Conservation (phyloP, 2,329 filamentous ascomycete genomes). For the Aspergillus aculeatinus region DNA sequence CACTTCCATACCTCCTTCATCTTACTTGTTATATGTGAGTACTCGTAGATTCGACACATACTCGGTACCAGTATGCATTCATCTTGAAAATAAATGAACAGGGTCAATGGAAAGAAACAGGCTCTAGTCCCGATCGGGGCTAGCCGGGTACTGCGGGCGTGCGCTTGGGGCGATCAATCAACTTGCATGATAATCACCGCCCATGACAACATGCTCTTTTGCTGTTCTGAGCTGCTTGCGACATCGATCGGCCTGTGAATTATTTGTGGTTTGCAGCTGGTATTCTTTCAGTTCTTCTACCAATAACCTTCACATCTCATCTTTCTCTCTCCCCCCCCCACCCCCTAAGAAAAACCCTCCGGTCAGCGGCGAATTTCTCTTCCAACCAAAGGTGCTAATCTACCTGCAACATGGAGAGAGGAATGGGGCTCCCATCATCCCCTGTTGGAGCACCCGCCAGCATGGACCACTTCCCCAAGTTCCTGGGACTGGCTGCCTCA, state of each 20-base stretch:
- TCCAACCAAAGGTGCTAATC: neutral
- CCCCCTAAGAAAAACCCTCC: neutral
- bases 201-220: constrained; percentile 8
- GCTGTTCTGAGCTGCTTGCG: constrained; percentile 1
- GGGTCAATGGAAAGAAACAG: neutral
- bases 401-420: neutral
- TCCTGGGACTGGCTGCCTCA: constrained; percentile 23
- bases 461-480: constrained; percentile 19
- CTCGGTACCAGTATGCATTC: no score
- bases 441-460: constrained; percentile 2
- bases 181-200: constrained; percentile 8
- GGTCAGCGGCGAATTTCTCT: neutral
- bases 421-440: neutral
- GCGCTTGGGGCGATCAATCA: constrained; percentile 9
- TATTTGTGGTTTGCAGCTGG: no score
- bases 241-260: neutral
- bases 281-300: no score
- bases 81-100: neutral
- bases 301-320: neutral
- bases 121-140: neutral
- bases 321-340: no score
- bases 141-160: neutral
- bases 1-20: neutral
- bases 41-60: no score
- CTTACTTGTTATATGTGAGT: neutral